These are phyloP conservation scores for Talaromyces sp. DNA, from an alignment of 2,329 filamentous ascomycete species.

Conservation along the genomic window DNA sequence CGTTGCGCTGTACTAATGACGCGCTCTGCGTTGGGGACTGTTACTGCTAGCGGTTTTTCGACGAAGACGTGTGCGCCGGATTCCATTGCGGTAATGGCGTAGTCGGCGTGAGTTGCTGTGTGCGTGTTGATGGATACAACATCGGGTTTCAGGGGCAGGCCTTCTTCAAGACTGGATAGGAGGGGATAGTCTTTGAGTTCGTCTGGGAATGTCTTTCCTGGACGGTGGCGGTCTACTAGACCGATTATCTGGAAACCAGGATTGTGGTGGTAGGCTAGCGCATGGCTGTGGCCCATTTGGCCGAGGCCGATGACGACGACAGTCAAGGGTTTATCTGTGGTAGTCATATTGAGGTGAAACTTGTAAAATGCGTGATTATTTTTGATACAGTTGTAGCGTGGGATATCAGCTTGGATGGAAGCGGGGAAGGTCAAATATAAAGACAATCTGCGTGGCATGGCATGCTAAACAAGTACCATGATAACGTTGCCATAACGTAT, in stretches of 20 bases:
- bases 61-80: conserved; percentile 24
- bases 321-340: conserved; percentile 2
- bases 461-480: background rate
- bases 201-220: conserved; percentile 17
- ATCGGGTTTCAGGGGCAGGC: conserved; percentile 21
- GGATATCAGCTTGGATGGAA: background rate
- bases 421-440: background rate
- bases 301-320: conserved; percentile 23
- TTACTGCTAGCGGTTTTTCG: conserved; percentile 23
- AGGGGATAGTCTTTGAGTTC: conserved; percentile 18
- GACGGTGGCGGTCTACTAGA: conserved; percentile 19
- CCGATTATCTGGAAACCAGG: conserved; percentile 22
- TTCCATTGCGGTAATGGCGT: conserved; percentile 23
- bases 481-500: background rate
- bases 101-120: conserved; percentile 22
- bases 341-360: background rate
- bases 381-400: background rate
- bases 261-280: conserved; percentile 24
- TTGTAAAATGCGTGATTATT: background rate
- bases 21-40: conserved; percentile 20
- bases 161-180: conserved; percentile 16
- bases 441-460: background rate
- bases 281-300: conserved; percentile 25
- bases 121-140: conserved; percentile 25
- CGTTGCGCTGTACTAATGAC: conserved; percentile 19